Evolutionary conservation across 2,329 filamentous ascomycete genomes (phyloP).

Genomic region (Curvularia hawaiiensis): DNA sequence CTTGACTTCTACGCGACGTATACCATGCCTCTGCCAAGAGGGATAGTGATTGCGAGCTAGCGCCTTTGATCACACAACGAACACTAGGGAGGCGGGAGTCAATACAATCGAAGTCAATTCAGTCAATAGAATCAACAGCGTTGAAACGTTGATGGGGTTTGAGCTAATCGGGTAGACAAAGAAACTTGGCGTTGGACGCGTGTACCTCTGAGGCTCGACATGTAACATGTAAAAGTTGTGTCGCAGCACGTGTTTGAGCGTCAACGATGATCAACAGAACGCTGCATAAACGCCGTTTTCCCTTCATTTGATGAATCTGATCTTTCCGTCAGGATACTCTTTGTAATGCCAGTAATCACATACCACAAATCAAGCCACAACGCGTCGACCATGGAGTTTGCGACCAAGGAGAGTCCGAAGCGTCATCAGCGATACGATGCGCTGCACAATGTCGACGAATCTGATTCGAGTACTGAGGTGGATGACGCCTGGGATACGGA

Average conservation of each 20-base stretch:
- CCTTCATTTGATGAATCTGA: not conserved
- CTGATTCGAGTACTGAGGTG: conserved; percentile 38
- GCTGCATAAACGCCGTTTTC: conserved; percentile 4
- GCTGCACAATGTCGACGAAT: conserved; percentile 27
- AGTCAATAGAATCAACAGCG: too few relatives aligned
- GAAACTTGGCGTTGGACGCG: not conserved
- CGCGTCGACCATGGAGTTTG: conserved; percentile 16
- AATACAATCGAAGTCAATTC: too few relatives aligned
- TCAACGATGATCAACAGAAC: conserved; percentile 1
- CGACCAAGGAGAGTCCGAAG: conserved; percentile 20
- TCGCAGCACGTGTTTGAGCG: conserved; percentile 32
- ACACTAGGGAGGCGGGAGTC: too few relatives aligned
- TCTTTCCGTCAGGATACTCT: not conserved
- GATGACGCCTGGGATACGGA: conserved; percentile 34
- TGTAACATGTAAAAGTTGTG: conserved; percentile 31
- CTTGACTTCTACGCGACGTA: not conserved
- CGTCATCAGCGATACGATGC: conserved; percentile 31
- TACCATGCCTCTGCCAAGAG: not conserved
- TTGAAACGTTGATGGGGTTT: too few relatives aligned
- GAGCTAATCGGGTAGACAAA: not conserved
- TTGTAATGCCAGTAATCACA: conserved; percentile 13
- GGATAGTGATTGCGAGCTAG: too few relatives aligned
- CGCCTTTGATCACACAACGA: too few relatives aligned
- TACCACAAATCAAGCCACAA: conserved; percentile 23
- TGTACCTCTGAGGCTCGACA: not conserved